Evolutionary conservation across 305 asterid genomes (phyloP), one percentile per base, ranked within the genome.

Genomic region (Rubia tinctorum): DNA sequence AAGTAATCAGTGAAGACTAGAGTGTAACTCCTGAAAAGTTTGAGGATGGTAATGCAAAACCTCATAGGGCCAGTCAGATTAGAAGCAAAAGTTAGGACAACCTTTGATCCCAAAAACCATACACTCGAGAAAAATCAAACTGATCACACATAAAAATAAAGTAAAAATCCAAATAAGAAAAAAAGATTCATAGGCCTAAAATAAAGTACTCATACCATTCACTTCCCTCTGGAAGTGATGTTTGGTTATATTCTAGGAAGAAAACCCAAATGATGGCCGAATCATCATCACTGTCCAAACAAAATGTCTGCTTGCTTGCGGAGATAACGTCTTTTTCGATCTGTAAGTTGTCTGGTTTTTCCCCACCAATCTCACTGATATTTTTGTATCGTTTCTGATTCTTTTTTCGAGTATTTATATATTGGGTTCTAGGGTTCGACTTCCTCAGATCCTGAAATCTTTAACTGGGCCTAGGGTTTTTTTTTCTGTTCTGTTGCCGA

Each of bases 301-400:
- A n/a, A 61, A 68, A 71, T 69, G 67, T n/a, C 71, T 69, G 53
- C 61, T 71, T 71, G 65, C 66, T 44, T 68, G 45, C 22, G 60
- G 77, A 68, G 80, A 76, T n/a, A 60, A 59, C 78, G 7, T 39
- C 64, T 75, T 70, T 68, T 64, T 74, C 76, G 84, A 82, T 80
- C 80, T 75, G 82, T 82, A 63, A 79, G 84, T 79, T 62, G 55
- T 42, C 40, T 66, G 18, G 25, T 34, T 70, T 30, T 27, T 14
- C 44, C 73, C 56, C 10, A 42, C 44, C 63, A 62, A 6, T 62
- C 20, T 30, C 43, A 45, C 68, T 47, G 12, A 62, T 25, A 55
- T 60, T 70, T 70, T 43, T 58, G 8, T 43, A 75, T 66, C 66
- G 42, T 72, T 47, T 70, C 70, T 25, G 25, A 34, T 43, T 78